Base-by-base conservation (phyloP, 31 red algal species). In the Pterothamnion heteromorphum region DNA sequence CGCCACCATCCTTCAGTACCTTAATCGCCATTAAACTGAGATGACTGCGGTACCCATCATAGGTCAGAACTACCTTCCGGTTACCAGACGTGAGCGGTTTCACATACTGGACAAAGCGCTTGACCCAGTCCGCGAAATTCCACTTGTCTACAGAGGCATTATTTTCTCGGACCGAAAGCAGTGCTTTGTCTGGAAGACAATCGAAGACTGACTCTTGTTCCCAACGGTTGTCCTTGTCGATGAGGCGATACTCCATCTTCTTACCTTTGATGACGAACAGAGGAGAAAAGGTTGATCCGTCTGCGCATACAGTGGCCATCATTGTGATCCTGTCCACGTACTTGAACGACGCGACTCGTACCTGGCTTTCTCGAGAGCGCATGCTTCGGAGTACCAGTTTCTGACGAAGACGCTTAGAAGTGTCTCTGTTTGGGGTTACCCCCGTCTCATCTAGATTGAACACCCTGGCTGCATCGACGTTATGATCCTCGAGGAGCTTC, bases 401-500 rank as follows among this genome's bases (percentile, higher is more conserved):
- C 0, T 35, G 38, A 21, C 23, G 1, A 2, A 35, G 33, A n/a
- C 87, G 26, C 87, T 43, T 36, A 36, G 28, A 37, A 1, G 51
- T 22, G 44, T 91, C 89, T 1, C 44, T 91, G 1, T 78, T 27
- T 0, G 71, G 51, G 35, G 34, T 80, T 0, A 91, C 35, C 0
- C 89, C 89, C 32, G 89, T 91, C 44, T 91, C 58, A 37, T 91
- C 64, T 31, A 91, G 27, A 80, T 91, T 91, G 0, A 26, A 91
- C 4, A 80, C 3, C 21, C 89, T 57, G 30, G 3, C 14, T n/a
- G 9, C 26, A 37, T 91, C 51, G 37, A 91, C 58, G n/a, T 91
- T 14, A 34, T 31, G 24, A n/a, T 80, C 31, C 1, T 35, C 32
- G 14, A 80, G 5, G 0, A 26, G 33, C 64, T 0, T 64, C 2